These are phyloP conservation scores for Trametes sp. DNA, from an alignment of 1,284 basidiomycete species.

Conservation along the genomic window DNA sequence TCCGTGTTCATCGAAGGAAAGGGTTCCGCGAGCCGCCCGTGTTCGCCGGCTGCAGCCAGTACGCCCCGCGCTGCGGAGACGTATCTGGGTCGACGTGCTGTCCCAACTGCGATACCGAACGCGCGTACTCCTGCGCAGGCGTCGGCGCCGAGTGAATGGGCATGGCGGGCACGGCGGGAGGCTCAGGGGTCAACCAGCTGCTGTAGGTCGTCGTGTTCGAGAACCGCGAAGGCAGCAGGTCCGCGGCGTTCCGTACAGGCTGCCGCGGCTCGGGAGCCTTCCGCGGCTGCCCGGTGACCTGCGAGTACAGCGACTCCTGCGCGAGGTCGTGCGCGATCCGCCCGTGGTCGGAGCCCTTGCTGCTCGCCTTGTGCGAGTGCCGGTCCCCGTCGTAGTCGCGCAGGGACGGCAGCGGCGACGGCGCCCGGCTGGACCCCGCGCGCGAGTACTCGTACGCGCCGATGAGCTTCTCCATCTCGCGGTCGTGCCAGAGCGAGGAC, in stretches of 20 bases:
- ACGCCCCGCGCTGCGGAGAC: conserved; percentile 36
- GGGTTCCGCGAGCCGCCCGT: conserved; percentile 48
- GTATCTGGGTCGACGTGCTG: conserved; percentile 21
- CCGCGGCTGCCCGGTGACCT: conserved; percentile 67
- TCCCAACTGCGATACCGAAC: conserved; percentile 44
- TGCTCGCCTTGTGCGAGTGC: conserved; percentile 26
- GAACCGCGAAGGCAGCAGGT: conserved; percentile 52
- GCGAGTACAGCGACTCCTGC: conserved; percentile 69
- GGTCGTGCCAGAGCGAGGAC: conserved; percentile 54
- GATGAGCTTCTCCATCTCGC: conserved; percentile 59
- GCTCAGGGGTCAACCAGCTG: conserved; percentile 32
- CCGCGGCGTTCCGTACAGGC: conserved; percentile 58
- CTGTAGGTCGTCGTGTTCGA: conserved; percentile 54
- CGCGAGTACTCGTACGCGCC: conserved; percentile 58
- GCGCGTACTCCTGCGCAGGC: conserved; percentile 67
- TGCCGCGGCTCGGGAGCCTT: conserved; percentile 70
- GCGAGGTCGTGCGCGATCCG: conserved; percentile 41
- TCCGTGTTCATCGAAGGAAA: conserved; percentile 36
- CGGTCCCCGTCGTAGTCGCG: conserved; percentile 37
- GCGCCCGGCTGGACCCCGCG: conserved; percentile 44
- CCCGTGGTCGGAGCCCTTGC: conserved; percentile 14
- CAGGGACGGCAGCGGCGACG: conserved; percentile 46
- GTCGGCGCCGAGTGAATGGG: conserved; percentile 44
- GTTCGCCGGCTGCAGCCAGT: conserved; percentile 44
- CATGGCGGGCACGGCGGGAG: conserved; percentile 33